Evolutionary conservation across 192 early-diverging fungal genomes (phyloP).

Genomic region (Dissophora globulifera): DNA sequence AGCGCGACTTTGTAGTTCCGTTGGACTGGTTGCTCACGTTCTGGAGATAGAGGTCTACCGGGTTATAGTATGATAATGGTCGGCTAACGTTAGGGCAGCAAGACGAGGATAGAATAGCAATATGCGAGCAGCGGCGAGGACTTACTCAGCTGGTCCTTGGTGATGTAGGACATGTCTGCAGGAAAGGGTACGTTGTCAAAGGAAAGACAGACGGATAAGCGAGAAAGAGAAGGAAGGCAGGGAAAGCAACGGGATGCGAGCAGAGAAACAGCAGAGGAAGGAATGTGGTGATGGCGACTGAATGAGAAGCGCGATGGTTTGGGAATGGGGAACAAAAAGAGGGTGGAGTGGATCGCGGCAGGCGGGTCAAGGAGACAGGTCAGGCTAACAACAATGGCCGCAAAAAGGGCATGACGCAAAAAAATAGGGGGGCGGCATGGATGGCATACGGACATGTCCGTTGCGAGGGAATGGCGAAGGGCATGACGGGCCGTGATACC

Average conservation of each 20-base stretch:
- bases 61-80: neutral
- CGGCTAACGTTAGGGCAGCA: neutral
- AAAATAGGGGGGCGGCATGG: neutral
- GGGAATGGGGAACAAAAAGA: neutral
- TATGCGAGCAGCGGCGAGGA: neutral
- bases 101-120: neutral
- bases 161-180: slow-evolving; percentile 36
- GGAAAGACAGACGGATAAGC: neutral
- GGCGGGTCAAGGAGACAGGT: too few relatives aligned
- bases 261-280: neutral
- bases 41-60: slow-evolving; percentile 42
- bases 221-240: neutral
- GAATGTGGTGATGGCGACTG: neutral
- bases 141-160: slow-evolving; percentile 46
- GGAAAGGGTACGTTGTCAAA: neutral
- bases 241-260: neutral
- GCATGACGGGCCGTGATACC: too few relatives aligned
- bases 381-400: neutral
- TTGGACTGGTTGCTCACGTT: slow-evolving; percentile 25
- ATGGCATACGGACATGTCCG: too few relatives aligned
- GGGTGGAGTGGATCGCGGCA: too few relatives aligned
- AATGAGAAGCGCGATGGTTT: neutral
- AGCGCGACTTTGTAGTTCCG: slow-evolving; percentile 37
- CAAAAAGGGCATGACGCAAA: neutral
- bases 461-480: too few relatives aligned